These are phyloP conservation scores for Petrea volubilis DNA, from an alignment of 257 asterid species.

Conservation along the genomic window DNA sequence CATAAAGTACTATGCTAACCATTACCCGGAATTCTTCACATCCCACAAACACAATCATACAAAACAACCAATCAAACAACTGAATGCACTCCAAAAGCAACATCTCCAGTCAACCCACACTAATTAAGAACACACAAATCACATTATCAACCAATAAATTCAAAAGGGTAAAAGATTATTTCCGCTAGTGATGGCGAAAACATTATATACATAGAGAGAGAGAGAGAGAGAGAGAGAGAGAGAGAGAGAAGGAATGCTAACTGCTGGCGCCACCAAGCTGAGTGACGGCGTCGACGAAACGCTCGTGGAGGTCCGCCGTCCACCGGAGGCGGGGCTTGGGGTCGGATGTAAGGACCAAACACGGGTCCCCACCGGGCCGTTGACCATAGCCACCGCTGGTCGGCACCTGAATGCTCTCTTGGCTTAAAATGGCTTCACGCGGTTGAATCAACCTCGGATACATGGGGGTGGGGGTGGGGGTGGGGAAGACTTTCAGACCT, in stretches of 20 bases:
- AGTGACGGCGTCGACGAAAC: slow-evolving; percentile 79
- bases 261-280: slow-evolving; percentile 87
- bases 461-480: slow-evolving; percentile 27
- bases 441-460: slow-evolving; percentile 64
- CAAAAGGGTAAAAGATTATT: no score
- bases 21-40: neutral
- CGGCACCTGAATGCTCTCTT: slow-evolving; percentile 27
- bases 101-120: no score
- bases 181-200: no score
- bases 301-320: slow-evolving; percentile 84
- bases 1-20: neutral
- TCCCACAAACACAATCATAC: neutral
- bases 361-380: slow-evolving; percentile 57
- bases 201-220: neutral
- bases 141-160: neutral
- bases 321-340: slow-evolving; percentile 84
- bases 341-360: slow-evolving; percentile 71
- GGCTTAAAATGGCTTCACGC: slow-evolving; percentile 37
- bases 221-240: neutral
- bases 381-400: slow-evolving; percentile 36
- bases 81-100: neutral
- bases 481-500: neutral
- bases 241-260: slow-evolving; percentile 38
- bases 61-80: neutral
- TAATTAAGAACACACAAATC: neutral